Evolutionary conservation across 441 rosid species (phyloP).

Genomic region (Adansonia madagascariensis): DNA sequence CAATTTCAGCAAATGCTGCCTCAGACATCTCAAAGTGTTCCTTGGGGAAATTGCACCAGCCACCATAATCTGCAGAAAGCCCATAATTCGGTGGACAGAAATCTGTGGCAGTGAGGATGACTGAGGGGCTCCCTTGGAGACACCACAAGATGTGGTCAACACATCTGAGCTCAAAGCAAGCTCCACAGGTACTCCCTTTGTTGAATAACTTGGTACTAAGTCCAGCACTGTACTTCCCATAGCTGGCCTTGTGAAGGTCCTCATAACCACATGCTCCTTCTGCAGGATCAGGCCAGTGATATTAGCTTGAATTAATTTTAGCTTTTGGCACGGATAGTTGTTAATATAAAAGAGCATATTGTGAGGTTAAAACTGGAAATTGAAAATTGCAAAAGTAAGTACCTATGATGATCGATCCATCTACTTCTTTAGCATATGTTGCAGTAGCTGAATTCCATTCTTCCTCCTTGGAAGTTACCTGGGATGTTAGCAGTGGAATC

Average conservation of each 20-base stretch:
- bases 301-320: background rate
- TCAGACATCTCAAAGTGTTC: slow-evolving; percentile 88
- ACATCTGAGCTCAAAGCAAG: slow-evolving; percentile 84
- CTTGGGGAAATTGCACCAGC: slow-evolving; percentile 92
- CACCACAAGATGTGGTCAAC: slow-evolving; percentile 90
- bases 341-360: slow-evolving; percentile 16
- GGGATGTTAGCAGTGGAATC: slow-evolving; percentile 39
- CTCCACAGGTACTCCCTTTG: slow-evolving; percentile 84
- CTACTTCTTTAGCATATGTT: slow-evolving; percentile 60
- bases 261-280: slow-evolving; percentile 96
- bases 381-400: slow-evolving; percentile 27
- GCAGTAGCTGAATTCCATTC: slow-evolving; percentile 83
- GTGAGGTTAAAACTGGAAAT: slow-evolving; percentile 1
- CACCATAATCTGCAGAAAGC: slow-evolving; percentile 78
- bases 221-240: slow-evolving; percentile 75
- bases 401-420: slow-evolving; percentile 70
- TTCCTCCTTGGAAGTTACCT: slow-evolving; percentile 39
- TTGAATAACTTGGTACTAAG: slow-evolving; percentile 76
- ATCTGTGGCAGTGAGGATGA: slow-evolving; percentile 84
- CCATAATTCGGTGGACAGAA: slow-evolving; percentile 92
- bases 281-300: slow-evolving; percentile 34
- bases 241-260: slow-evolving; percentile 69
- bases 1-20: slow-evolving; percentile 82
- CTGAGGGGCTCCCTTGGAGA: slow-evolving; percentile 79
- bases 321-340: background rate